Percentiles rank a stretch among this genome's conserved stretches.
These are phyloP conservation scores for Triticum turgidum DNA, from an alignment of 176 grass and related monocot species.

Conservation along the genomic window DNA sequence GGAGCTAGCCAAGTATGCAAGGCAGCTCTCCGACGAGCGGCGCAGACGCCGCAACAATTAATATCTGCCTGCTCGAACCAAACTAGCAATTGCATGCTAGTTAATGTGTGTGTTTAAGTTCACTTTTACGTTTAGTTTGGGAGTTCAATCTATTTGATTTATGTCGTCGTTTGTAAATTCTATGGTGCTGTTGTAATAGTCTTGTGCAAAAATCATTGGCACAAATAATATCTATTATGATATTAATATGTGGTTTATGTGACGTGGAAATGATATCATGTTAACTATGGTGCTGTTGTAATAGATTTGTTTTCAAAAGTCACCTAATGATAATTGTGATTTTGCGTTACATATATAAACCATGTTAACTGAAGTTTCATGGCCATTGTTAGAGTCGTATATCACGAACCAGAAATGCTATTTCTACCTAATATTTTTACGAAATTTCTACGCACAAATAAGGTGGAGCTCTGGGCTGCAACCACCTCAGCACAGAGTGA, in stretches of 20 bases:
- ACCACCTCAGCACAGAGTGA: no score
- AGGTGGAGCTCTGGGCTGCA: no score
- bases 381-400: background rate
- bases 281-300: no score
- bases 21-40: slow-evolving; percentile 51
- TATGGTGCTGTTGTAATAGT: background rate
- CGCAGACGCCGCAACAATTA: slow-evolving; percentile 1
- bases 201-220: background rate
- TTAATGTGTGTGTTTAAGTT: background rate
- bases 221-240: background rate
- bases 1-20: slow-evolving; percentile 42
- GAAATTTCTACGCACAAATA: no score
- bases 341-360: background rate
- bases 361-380: background rate
- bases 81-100: slow-evolving; percentile 4
- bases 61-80: background rate
- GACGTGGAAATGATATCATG: background rate
- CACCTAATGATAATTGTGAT: background rate
- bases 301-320: background rate
- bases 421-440: no score
- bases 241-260: background rate
- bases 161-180: background rate
- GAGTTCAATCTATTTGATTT: background rate
- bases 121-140: background rate
- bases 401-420: no score